Percentiles rank a stretch among this genome's conserved stretches.
These are phyloP conservation scores for Picea sitchensis DNA, from an alignment of 75 land plant genomes.

Conservation along the genomic window DNA sequence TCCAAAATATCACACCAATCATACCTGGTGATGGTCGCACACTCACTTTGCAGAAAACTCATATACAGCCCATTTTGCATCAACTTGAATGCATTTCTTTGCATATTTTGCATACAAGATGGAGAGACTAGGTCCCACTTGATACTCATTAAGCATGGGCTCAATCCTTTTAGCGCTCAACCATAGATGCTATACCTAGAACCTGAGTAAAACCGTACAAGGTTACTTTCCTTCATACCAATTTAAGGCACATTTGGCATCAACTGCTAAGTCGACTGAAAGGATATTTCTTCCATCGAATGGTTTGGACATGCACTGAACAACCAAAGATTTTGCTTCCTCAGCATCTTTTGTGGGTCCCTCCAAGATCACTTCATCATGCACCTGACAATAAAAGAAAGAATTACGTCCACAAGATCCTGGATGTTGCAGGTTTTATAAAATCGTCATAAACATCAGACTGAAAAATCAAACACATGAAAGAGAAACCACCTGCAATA, in stretches of 20 bases:
- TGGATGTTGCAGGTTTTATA: not conserved
- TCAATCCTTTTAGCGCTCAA: not conserved
- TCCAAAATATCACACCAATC: no score
- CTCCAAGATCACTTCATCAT: constrained; percentile 96
- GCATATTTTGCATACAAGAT: not conserved
- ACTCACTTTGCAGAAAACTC: no score
- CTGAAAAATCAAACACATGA: not conserved
- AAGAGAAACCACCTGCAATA: constrained; percentile 64
- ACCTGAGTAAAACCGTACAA: not conserved
- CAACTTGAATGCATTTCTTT: not conserved
- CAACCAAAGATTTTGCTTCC: constrained; percentile 76
- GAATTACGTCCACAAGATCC: not conserved
- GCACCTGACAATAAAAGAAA: constrained; percentile 55
- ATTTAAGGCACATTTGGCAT: constrained; percentile 79
- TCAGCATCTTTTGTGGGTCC: constrained; percentile 90
- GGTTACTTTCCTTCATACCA: constrained; percentile 93
- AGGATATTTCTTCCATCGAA: constrained; percentile 82
- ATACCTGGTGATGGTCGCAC: no score
- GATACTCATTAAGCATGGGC: not conserved
- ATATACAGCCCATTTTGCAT: not conserved
- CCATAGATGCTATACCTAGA: not conserved
- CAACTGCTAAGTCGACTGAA: constrained; percentile 78
- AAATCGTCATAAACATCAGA: no score
- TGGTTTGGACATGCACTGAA: constrained; percentile 87
- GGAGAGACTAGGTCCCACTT: not conserved